Evolutionary conservation across 768 basidiomycete species (phyloP), one percentile per base, ranked within the genome.

Genomic region (Leccinum disarticulatum): DNA sequence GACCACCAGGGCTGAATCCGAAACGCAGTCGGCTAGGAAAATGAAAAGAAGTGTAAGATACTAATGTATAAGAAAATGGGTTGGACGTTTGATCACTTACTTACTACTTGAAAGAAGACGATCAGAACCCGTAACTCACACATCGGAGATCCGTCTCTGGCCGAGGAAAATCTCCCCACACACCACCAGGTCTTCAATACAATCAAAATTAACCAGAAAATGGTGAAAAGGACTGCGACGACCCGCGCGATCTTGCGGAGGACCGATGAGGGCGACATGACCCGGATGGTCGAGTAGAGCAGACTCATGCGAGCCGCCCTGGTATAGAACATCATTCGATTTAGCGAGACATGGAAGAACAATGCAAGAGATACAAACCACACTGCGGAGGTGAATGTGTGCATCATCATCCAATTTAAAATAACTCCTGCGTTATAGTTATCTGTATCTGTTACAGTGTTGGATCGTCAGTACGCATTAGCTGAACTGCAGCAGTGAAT

Each of bases 161-260:
- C 3, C 9, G n/a, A 6, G 14, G 17, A 7, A 10, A 51, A 6
- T 11, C n/a, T 8, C 0, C 4, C 17, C 17, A 10, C 31, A 35
- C 33, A 58, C 52, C 57, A 47, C 43, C 52, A 25, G 31, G 38
- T 54, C 9, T 58, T 53, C 43, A 52, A 43, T 25, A 30, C 43
- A 22, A 54, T 28, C n/a, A 58, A 30, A 14, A n/a, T 47, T 15
- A 33, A n/a, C 57, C 52, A 58, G 31, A 46, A 46, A 22, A 47
- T 3, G 6, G 47, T 14, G 52, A 58, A 58, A 19, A 58, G 3
- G 52, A 47, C 11, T 11, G 52, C 30, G 7, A 58, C 27, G 17
- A 27, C 27, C 14, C 28, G 35, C 17, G 52, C 27, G 11, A 53
- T 9, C 22, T 53, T 58, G 33, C 57, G 57, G 17, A 52, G 19